These are phyloP conservation scores for Gamarada debralockiae DNA, from an alignment of 495 filamentous ascomycete genomes.

Conservation along the genomic window DNA sequence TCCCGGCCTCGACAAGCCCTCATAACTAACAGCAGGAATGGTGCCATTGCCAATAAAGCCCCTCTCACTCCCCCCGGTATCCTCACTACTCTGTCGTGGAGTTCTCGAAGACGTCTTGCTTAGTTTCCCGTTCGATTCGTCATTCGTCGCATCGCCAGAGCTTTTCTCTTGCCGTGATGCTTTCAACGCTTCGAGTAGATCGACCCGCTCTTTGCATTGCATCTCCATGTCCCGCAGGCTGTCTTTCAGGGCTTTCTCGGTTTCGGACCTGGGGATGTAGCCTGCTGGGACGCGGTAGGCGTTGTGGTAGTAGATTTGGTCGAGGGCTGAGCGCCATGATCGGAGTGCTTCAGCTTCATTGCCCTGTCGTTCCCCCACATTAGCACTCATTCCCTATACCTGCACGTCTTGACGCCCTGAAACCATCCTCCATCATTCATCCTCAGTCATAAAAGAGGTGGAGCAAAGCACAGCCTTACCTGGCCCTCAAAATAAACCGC, in stretches of 20 bases:
- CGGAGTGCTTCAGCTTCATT: conserved; percentile 89
- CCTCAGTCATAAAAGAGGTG: too few relatives aligned
- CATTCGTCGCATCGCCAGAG: conserved; percentile 7
- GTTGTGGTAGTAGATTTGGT: conserved; percentile 87
- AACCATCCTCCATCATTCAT: too few relatives aligned
- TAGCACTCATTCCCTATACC: background rate
- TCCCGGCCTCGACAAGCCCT: conserved; percentile 59
- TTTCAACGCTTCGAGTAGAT: conserved; percentile 77
- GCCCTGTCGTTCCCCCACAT: conserved; percentile 67
- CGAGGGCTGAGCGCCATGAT: conserved; percentile 87
- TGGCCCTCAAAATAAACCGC: conserved; percentile 93
- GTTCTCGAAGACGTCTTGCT: conserved; percentile 12
- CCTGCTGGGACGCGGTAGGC: conserved; percentile 65
- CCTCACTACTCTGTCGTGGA: conserved; percentile 14
- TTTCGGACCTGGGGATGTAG: conserved; percentile 74
- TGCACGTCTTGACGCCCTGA: background rate
- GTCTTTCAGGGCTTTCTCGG: conserved; percentile 77
- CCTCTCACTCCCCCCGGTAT: conserved; percentile 30
- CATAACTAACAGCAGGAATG: conserved; percentile 72
- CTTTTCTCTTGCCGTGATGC: conserved; percentile 56
- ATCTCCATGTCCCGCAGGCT: conserved; percentile 78
- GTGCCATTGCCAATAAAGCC: conserved; percentile 77
- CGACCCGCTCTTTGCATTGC: conserved; percentile 92
- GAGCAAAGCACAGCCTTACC: conserved; percentile 40
- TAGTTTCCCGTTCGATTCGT: conserved; percentile 19